Base-by-base conservation (phyloP, 768 basidiomycete species). In the Sarcomyxa edulis region DNA sequence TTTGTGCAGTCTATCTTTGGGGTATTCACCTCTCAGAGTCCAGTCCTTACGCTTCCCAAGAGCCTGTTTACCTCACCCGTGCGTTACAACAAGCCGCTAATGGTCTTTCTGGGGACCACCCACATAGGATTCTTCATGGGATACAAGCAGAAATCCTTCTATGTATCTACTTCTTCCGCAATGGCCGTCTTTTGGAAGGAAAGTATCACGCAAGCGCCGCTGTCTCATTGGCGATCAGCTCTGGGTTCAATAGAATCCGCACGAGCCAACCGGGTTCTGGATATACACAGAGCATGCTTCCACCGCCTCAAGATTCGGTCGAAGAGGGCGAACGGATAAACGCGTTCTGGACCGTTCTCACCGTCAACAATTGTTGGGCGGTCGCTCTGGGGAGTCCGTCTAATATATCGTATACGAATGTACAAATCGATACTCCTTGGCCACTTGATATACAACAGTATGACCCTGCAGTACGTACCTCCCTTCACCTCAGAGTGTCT, bases 121-220 rank as follows among this genome's bases (percentile, higher is more conserved):
- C 67, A 21, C 47, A 62, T 2, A 51, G 52, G 46, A 58, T 71
- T n/a, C 49, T 78, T 27, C 65, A 75, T 22, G 58, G 69, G 1
- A 59, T 78, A 10, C 76, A 78, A 45, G 62, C 71, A 1, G 71
- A 81, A 40, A 60, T 81, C 3, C 60, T 84, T 15, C 61, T 84
- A 15, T 56, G 74, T 2, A 64, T 65, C 38, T 81, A 74, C 47
- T 74, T 81, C 52, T 74, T 78, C 43, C 59, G 65, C 11, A 58
- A 63, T 16, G 75, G 71, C 16, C 61, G 76, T 15, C 50, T 65
- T 11, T 54, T 78, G 6, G 79, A 69, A 43, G 68, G 60, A 6
- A 57, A 60, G 35, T 65, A 65, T 43, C 64, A 75, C 57, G 44
- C 71, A 49, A 33, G 62, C 43, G 54, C 56, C 3, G 66, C 62